Evolutionary conservation across 306 rosid genomes (phyloP).

Genomic region (Vicia faba): DNA sequence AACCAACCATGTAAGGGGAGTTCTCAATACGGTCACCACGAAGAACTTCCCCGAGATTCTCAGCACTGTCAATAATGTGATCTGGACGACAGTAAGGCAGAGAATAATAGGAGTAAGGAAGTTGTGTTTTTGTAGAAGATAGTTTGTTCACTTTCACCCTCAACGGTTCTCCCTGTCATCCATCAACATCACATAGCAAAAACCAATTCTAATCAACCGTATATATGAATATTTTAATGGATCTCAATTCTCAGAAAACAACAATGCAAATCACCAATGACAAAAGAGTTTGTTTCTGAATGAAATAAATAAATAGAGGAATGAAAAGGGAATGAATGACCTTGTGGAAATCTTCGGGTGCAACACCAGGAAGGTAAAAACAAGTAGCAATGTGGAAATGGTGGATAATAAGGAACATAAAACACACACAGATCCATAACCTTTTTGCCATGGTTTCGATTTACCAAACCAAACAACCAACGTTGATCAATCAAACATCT

Average conservation of each 20-base stretch:
- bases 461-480: constrained; percentile 5
- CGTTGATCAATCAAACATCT: constrained; percentile 34
- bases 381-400: constrained; percentile 43
- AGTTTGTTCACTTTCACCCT: constrained; percentile 87
- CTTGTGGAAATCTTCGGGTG: constrained; percentile 78
- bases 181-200: constrained; percentile 22
- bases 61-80: constrained; percentile 78
- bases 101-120: constrained; percentile 81
- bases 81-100: constrained; percentile 77
- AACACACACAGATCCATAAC: constrained; percentile 56
- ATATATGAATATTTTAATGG: neutral
- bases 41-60: constrained; percentile 96
- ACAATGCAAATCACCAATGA: constrained; percentile 11
- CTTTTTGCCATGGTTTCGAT: constrained; percentile 59
- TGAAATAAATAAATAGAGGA: neutral
- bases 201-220: neutral
- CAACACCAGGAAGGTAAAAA: constrained; percentile 92
- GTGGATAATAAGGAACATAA: constrained; percentile 39
- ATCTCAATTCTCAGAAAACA: constrained; percentile 22
- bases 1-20: constrained; percentile 77
- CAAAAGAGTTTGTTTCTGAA: neutral
- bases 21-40: constrained; percentile 91
- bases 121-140: constrained; percentile 85
- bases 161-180: constrained; percentile 70
- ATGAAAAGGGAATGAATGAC: constrained; percentile 35